Percentiles rank a stretch among this genome's conserved stretches.
phyloP scores from a whole-genome alignment of 805 yeast genomes.

The Candida arabinofermentans region DNA sequence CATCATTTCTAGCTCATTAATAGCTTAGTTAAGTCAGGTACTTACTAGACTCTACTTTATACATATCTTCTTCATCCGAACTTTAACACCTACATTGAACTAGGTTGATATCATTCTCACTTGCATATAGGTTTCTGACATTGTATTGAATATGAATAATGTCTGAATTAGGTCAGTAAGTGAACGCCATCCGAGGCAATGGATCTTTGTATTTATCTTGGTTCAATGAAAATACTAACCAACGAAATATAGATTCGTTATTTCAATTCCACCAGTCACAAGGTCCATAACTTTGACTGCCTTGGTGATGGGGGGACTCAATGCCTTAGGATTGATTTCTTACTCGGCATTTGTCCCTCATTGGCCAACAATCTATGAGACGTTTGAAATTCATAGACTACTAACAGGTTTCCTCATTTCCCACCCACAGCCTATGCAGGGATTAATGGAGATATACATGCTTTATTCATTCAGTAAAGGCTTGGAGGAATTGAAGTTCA shows the following conservation, averaged over 20 bases:
- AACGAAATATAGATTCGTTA: slow-evolving; percentile 30
- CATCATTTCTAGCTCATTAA: too few relatives aligned
- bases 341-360: slow-evolving; percentile 22
- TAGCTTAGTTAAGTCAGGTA: too few relatives aligned
- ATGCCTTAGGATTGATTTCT: slow-evolving; percentile 29
- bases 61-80: too few relatives aligned
- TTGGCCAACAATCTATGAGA: slow-evolving; percentile 29
- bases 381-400: slow-evolving; percentile 42
- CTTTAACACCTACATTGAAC: too few relatives aligned
- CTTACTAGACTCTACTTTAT: too few relatives aligned
- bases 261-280: slow-evolving; percentile 58
- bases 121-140: too few relatives aligned
- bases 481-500: slow-evolving; percentile 50
- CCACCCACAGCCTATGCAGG: slow-evolving; percentile 39
- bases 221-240: too few relatives aligned
- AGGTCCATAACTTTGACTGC: slow-evolving; percentile 49
- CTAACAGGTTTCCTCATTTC: slow-evolving; percentile 47
- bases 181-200: too few relatives aligned
- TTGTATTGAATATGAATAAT: too few relatives aligned
- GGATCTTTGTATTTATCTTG: too few relatives aligned
- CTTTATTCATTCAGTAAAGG: slow-evolving; percentile 55
- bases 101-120: too few relatives aligned
- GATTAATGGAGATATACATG: slow-evolving; percentile 50
- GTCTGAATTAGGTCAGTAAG: too few relatives aligned
- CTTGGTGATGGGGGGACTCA: slow-evolving; percentile 39